Evolutionary conservation across 2,329 filamentous ascomycete species (phyloP), one percentile per base, ranked within the genome.

Genomic region (Paraconiothyrium brasiliense): DNA sequence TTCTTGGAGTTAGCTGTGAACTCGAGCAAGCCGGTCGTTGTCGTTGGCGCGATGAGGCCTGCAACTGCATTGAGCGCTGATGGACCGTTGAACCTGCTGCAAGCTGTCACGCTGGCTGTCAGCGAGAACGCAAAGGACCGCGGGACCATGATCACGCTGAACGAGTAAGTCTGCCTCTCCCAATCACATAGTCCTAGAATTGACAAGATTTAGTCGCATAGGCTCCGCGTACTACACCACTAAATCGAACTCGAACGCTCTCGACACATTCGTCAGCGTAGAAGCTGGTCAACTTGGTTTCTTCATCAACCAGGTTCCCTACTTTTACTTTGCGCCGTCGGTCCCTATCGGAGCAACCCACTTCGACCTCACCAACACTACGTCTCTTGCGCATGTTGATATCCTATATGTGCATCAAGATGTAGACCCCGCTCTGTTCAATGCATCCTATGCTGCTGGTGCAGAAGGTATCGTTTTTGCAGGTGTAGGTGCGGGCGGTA

Each of bases 11-110:
- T 86, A 3, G 87, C 85, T 0, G 72, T 89, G 37, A 83, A 83
- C 66, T 85, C 83, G 47, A 80, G 80, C 34, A 89, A 89, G 73
- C 87, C 87, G 0, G 81, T 90, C 5, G 82, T 89, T 4, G 70
- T 87, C 27, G 87, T 87, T 1, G 87, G 87, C 5, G 84, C 87
- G 20, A 90, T 90, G 87, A 81, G 87, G 10, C 87, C 87, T 4
- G 84, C 86, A 0, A 89, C 87, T 0, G 87, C 86, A 13, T 81
- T 89, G 68, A 86, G 84, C 62, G 87, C 88, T 16, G 88, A 90
- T 62, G 88, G 88, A 0, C 87, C 86, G 16, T 82, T 86, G 70
- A 90, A 90, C 73, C 81, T 90, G 30, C 83, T 87, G 46, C 84
- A 87, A 71, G 85, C 87, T 13, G 86, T 88, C 1, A 86, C 83